Percentiles rank a stretch among this genome's conserved stretches.
These are phyloP conservation scores for Phaseolus coccineus DNA, from an alignment of 331 rosid genomes.

Conservation along the genomic window DNA sequence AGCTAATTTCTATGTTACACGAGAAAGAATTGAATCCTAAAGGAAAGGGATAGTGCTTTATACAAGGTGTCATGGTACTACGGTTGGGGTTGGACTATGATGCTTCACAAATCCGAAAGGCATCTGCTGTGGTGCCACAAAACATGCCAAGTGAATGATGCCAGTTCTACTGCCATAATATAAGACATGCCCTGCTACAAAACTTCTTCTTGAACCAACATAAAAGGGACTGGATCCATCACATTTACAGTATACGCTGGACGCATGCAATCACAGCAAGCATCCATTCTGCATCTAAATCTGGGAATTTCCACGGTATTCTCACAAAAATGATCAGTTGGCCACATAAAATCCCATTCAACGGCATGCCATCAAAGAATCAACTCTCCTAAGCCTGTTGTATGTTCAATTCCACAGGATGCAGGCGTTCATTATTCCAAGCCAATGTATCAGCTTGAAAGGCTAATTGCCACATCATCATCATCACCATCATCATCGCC, in stretches of 20 bases:
- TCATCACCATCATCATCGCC: slow-evolving; percentile 16
- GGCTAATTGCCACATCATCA: slow-evolving; percentile 51
- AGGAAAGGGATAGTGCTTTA: slow-evolving; percentile 70
- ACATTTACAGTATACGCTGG: slow-evolving; percentile 43
- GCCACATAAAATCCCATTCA: slow-evolving; percentile 44
- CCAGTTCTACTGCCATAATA: slow-evolving; percentile 43
- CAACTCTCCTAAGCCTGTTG: slow-evolving; percentile 53
- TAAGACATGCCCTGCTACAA: slow-evolving; percentile 48
- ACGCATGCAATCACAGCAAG: slow-evolving; percentile 43
- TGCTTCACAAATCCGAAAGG: slow-evolving; percentile 59
- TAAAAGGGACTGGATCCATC: slow-evolving; percentile 49
- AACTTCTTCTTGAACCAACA: slow-evolving; percentile 48
- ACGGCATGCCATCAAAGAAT: slow-evolving; percentile 55
- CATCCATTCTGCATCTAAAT: slow-evolving; percentile 32
- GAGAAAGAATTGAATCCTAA: slow-evolving; percentile 75
- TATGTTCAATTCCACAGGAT: slow-evolving; percentile 46
- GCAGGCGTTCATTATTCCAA: slow-evolving; percentile 49
- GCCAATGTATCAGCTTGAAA: slow-evolving; percentile 48
- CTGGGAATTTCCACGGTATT: slow-evolving; percentile 40
- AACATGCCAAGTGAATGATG: slow-evolving; percentile 53
- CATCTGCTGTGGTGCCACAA: slow-evolving; percentile 57
- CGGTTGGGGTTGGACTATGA: slow-evolving; percentile 47
- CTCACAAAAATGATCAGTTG: slow-evolving; percentile 41
- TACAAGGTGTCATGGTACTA: slow-evolving; percentile 65
- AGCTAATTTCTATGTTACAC: slow-evolving; percentile 75